Percentiles rank a stretch among this genome's conserved stretches.
Conservation (phyloP, 2,329 filamentous ascomycete genomes). For the Scedosporium boydii region DNA sequence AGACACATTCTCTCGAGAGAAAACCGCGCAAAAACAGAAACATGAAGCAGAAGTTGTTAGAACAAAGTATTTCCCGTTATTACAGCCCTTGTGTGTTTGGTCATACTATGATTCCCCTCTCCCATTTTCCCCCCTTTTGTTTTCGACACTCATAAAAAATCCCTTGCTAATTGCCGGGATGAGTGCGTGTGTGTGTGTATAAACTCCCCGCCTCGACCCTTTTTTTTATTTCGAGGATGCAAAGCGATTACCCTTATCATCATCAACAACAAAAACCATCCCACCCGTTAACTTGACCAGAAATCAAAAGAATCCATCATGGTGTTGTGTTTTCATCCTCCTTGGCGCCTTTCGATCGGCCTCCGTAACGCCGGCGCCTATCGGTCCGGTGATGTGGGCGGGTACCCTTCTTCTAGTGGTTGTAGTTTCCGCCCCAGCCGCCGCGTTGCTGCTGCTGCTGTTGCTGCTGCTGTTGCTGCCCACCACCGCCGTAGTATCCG, state of each 20-base stretch:
- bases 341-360: background rate
- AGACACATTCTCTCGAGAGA: background rate
- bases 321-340: background rate
- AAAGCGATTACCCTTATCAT: background rate
- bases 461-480: slow-evolving; percentile 27
- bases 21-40: background rate
- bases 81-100: slow-evolving; percentile 1
- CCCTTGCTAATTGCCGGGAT: background rate
- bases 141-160: background rate
- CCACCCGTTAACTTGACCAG: background rate
- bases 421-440: slow-evolving; percentile 53
- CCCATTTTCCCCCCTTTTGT: background rate
- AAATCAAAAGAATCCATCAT: background rate
- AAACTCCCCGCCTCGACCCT: background rate
- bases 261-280: background rate
- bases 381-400: background rate
- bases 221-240: background rate
- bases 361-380: background rate
- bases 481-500: slow-evolving; percentile 33
- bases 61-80: slow-evolving; percentile 1
- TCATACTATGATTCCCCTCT: background rate
- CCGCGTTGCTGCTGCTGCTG: slow-evolving; percentile 40
- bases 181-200: background rate
- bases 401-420: slow-evolving; percentile 22
- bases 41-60: background rate